Base-by-base conservation (phyloP, 805 yeast genomes). In the Ogataea kodamae region DNA sequence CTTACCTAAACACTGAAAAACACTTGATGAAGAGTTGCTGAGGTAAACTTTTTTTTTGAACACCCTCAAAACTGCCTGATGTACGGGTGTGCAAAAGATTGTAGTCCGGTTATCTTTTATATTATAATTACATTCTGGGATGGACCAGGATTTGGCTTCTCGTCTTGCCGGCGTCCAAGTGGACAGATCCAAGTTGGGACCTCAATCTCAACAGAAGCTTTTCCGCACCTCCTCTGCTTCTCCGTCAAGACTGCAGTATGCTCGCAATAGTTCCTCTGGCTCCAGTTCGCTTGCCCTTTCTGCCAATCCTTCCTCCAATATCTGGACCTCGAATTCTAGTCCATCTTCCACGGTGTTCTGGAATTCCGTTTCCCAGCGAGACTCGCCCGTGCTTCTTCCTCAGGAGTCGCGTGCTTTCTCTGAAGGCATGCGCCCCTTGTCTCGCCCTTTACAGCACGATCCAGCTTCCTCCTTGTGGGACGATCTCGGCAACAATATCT, bases 141-240 rank as follows among this genome's bases (percentile, higher is more conserved):
- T 35, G 40, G 36, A 39, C 37, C 22, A 28, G 30, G 37, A 24
- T 18, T 28, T 29, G 39, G 33, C 35, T 14, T 10, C 23, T 27
- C 23, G 24, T 13, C 16, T 30, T 14, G 21, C 21, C 25, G 30
- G 18, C 14, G 24, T 15, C 15, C 34, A 32, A 7, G 25, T 32
- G n/a, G 32, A 22, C 29, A 39, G 34, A 25, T 47, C 48, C 20
- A 51, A 45, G 29, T 46, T 52, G 45, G 51, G 50, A 32, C 49
- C 59, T 10, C 57, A 52, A 30, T 51, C 58, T 10, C 55, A 47
- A 15, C 52, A 51, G 25, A 43, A 34, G 26, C 39, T 54, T 3
- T 55, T 55, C 48, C 49, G 47, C 24, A 44, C 37, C 10, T 15
- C 36, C 14, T 24, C 46, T 5, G 20, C 43, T 4, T 19, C 34